A percentile compares a stretch with the other conserved stretches of the same genome.
These are phyloP conservation scores for Clitoria ternatea DNA, from an alignment of 306 rosid genomes.

Conservation along the genomic window DNA sequence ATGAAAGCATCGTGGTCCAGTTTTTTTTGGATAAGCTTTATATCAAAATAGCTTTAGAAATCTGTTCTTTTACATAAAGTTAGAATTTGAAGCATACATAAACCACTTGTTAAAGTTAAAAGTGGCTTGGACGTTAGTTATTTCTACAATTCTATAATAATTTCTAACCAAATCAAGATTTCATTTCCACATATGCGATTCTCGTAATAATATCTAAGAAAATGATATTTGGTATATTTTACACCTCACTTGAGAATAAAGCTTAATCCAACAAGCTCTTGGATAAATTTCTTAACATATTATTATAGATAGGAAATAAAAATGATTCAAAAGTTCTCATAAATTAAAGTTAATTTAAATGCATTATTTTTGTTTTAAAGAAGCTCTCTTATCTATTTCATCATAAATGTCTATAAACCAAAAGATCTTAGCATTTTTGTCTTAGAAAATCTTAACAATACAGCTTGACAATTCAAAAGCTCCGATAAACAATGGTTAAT, in stretches of 20 bases:
- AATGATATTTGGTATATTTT: not conserved
- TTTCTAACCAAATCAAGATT: too few relatives aligned
- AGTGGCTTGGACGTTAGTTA: not conserved
- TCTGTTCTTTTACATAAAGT: not conserved
- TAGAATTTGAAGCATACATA: not conserved
- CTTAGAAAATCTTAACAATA: too few relatives aligned
- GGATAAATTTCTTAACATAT: not conserved
- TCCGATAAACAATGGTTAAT: too few relatives aligned
- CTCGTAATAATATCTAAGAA: not conserved
- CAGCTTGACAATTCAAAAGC: too few relatives aligned
- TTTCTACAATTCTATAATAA: too few relatives aligned
- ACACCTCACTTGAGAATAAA: not conserved
- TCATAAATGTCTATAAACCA: too few relatives aligned
- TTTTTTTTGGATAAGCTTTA: not conserved
- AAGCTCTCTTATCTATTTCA: too few relatives aligned
- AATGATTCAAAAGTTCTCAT: not conserved
- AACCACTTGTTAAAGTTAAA: not conserved
- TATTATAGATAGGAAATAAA: not conserved
- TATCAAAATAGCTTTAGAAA: not conserved
- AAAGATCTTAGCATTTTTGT: too few relatives aligned
- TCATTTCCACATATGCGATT: not conserved
- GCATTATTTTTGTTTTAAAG: too few relatives aligned
- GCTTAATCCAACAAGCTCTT: not conserved
- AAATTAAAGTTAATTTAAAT: too few relatives aligned
- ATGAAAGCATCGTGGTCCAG: not conserved